Conservation (phyloP, 768 basidiomycete genomes). For the Russula virescens region DNA sequence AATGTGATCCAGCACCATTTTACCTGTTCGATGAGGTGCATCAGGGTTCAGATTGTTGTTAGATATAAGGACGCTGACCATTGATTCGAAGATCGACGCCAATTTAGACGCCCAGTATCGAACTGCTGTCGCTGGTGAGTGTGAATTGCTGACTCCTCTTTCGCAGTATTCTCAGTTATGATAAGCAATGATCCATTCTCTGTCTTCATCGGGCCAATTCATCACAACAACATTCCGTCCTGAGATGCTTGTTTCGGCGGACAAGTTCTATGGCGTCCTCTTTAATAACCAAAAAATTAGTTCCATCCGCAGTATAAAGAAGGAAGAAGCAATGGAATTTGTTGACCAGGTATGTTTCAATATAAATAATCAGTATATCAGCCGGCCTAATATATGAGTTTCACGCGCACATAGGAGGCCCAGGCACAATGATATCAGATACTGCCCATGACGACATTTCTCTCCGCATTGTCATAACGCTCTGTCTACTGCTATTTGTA, state of each 20-base stretch:
- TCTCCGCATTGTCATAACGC: not conserved
- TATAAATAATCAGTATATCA: not conserved
- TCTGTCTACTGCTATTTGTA: not conserved
- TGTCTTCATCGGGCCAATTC: slow-evolving; percentile 86
- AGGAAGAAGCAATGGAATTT: slow-evolving; percentile 90
- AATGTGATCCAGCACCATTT: slow-evolving; percentile 98
- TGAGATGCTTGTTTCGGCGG: slow-evolving; percentile 92
- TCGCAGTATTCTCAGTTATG: not conserved
- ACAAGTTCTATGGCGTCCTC: slow-evolving; percentile 95
- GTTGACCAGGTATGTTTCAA: slow-evolving; percentile 67
- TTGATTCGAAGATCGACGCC: slow-evolving; percentile 74
- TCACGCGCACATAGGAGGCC: slow-evolving; percentile 36
- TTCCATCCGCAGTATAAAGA: slow-evolving; percentile 78
- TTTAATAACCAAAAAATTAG: slow-evolving; percentile 96
- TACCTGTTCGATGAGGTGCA: slow-evolving; percentile 95
- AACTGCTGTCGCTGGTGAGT: slow-evolving; percentile 89
- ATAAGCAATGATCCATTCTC: slow-evolving; percentile 87
- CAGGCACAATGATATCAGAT: slow-evolving; percentile 38
- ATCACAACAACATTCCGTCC: slow-evolving; percentile 98
- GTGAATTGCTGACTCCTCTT: not conserved
- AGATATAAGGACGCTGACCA: not conserved
- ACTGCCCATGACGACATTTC: not conserved
- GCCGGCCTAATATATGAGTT: slow-evolving; percentile 1
- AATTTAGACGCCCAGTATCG: slow-evolving; percentile 97
- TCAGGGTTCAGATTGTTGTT: not conserved